Evolutionary conservation across 495 filamentous ascomycete species (phyloP), one percentile per base, ranked within the genome.

Genomic region (Trypethelium eluteriae): DNA sequence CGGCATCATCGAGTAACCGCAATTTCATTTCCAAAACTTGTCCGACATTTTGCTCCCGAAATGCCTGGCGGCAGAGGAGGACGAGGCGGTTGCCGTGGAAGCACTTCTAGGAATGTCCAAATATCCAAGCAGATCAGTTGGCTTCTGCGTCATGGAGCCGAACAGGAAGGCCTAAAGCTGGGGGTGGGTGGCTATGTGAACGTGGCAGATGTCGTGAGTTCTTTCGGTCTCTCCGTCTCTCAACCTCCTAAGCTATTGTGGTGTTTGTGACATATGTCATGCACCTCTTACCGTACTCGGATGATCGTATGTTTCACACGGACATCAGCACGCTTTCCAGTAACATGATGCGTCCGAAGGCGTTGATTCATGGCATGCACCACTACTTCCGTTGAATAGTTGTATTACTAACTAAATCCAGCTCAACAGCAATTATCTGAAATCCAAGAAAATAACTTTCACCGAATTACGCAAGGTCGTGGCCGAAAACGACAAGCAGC

Each of bases 111-210:
- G 39, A 84, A 89, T 50, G 81, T 89, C 9, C 79, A 80, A 39
- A 81, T 97, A 61, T 96, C 91, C 7, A 95, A 92, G 74, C 88
- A 91, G 36, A 75, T 98, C 63, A 90, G 86, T 66, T 85, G 81
- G 69, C 78, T 96, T 0, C 81, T 98, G 18, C 83, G 94, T 34
- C 94, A 98, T 76, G 90, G 87, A 59, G 94, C 95, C 5, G 81
- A 84, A 68, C 85, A 84, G 64, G 91, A 91, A 71, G 89, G 91
- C 0, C 75, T 98, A 61, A 81, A 79, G 70, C 80, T 98, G 34
- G 88, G 92, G 70, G 77, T 74, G 3, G 88, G 91, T 68, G 94
- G 95, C 5, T 98, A 88, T 73, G 90, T 88, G 14, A 86, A 85
- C 70, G 81, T 96, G 18, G 83, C 83, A 64, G 85, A 88, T 69